Evolutionary conservation across 306 rosid species (phyloP).

Genomic region (Rosa rugosa): DNA sequence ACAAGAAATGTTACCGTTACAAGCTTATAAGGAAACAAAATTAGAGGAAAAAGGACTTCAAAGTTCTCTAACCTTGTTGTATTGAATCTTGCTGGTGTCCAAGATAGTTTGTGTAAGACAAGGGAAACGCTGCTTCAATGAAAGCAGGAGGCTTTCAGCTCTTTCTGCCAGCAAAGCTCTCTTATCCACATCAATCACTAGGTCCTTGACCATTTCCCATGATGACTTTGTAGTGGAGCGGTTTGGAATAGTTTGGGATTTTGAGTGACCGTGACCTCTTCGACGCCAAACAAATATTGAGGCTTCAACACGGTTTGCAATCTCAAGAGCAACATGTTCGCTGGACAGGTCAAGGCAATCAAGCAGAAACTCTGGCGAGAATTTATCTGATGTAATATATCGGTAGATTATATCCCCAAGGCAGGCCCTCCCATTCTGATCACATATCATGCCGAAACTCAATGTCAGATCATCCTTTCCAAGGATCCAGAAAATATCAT

Average conservation of each 20-base stretch:
- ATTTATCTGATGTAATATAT: conserved; percentile 80
- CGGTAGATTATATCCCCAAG: conserved; percentile 84
- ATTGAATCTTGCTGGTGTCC: conserved; percentile 90
- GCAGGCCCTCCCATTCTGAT: conserved; percentile 89
- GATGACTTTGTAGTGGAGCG: conserved; percentile 86
- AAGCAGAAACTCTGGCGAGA: conserved; percentile 73
- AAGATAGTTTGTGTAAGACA: conserved; percentile 80
- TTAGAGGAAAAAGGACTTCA: not conserved
- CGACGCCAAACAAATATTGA: conserved; percentile 83
- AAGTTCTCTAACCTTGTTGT: conserved; percentile 63
- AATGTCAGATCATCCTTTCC: not conserved
- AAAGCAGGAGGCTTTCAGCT: conserved; percentile 71
- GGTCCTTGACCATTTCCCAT: conserved; percentile 90
- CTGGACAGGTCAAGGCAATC: conserved; percentile 89
- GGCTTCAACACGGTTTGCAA: conserved; percentile 91
- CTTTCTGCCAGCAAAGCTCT: conserved; percentile 81
- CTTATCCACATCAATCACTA: conserved; percentile 85
- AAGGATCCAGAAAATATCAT: not conserved
- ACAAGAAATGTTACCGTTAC: not conserved
- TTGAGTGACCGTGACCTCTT: conserved; percentile 65
- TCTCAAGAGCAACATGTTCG: conserved; percentile 91
- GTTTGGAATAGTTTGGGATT: conserved; percentile 44
- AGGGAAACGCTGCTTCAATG: conserved; percentile 84
- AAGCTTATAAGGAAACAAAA: not conserved
- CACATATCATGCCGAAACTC: conserved; percentile 1